phyloP scores from a whole-genome alignment of 306 rosid species.

The Quercus engelmannii region DNA sequence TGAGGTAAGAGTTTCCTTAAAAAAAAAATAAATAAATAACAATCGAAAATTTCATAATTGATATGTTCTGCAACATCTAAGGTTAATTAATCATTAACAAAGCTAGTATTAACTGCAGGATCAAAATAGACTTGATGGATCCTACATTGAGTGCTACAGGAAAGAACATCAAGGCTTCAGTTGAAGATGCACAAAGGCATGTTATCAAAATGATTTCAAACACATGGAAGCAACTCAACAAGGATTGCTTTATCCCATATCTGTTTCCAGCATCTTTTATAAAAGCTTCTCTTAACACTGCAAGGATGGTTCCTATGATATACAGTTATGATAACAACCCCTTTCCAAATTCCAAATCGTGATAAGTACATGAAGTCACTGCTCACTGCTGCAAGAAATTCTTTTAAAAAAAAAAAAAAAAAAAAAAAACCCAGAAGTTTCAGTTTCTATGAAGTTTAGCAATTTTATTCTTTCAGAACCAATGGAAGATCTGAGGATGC shows the following conservation, averaged over 20 bases:
- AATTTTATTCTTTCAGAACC: too few relatives aligned
- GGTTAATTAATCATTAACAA: too few relatives aligned
- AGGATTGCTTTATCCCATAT: constrained; percentile 29
- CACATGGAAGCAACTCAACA: constrained; percentile 52
- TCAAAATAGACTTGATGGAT: constrained; percentile 20
- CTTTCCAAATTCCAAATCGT: constrained; percentile 26
- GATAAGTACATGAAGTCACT: constrained; percentile 30
- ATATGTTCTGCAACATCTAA: too few relatives aligned
- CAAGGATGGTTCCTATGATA: constrained; percentile 41
- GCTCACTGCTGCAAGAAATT: constrained; percentile 2
- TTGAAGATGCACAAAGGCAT: constrained; percentile 15
- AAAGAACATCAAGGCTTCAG: constrained; percentile 15
- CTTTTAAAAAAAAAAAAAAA: too few relatives aligned
- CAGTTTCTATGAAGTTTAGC: too few relatives aligned
- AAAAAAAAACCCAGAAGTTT: too few relatives aligned
- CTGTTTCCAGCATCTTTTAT: constrained; percentile 29
- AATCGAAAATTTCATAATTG: too few relatives aligned
- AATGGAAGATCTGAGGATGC: too few relatives aligned
- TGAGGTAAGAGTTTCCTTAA: too few relatives aligned
- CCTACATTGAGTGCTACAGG: constrained; percentile 35
- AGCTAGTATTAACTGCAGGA: constrained; percentile 9
- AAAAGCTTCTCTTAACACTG: constrained; percentile 27
- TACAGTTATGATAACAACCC: constrained; percentile 33
- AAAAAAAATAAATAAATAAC: too few relatives aligned
- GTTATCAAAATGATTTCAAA: constrained; percentile 26